These are phyloP conservation scores for Pseudocercospora crystallina DNA, from an alignment of 2,329 filamentous ascomycete genomes.

Conservation along the genomic window DNA sequence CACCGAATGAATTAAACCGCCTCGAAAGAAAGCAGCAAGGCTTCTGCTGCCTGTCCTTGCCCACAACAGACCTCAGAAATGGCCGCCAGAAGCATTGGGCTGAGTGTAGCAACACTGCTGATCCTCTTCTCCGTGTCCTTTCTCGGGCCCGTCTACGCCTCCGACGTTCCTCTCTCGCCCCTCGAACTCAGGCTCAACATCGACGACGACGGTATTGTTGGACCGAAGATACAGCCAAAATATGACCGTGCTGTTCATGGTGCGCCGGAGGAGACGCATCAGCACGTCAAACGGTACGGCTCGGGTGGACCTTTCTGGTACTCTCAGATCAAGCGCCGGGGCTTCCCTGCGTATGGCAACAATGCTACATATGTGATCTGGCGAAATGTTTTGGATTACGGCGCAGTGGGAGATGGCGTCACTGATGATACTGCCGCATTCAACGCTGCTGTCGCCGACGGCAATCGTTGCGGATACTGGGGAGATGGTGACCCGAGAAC, in stretches of 20 bases:
- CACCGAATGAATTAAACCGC: background rate
- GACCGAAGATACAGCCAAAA: background rate
- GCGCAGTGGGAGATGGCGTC: slow-evolving; percentile 57
- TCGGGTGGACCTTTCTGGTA: slow-evolving; percentile 40
- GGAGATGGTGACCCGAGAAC: slow-evolving; percentile 6
- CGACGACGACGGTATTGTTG: slow-evolving; percentile 7
- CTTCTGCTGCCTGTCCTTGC: background rate
- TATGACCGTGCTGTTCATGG: slow-evolving; percentile 3
- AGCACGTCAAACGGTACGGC: slow-evolving; percentile 31
- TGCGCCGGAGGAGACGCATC: slow-evolving; percentile 17
- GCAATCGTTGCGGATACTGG: slow-evolving; percentile 29
- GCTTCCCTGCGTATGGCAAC: slow-evolving; percentile 38
- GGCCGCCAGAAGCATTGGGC: slow-evolving; percentile 6
- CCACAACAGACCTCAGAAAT: background rate
- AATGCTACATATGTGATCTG: slow-evolving; percentile 45
- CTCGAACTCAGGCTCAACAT: slow-evolving; percentile 20
- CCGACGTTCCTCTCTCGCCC: slow-evolving; percentile 17
- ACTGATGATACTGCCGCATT: slow-evolving; percentile 76
- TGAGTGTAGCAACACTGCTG: slow-evolving; percentile 10
- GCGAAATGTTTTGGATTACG: slow-evolving; percentile 49
- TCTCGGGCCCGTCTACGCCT: slow-evolving; percentile 9
- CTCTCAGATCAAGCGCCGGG: slow-evolving; percentile 43
- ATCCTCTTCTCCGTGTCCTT: slow-evolving; percentile 12
- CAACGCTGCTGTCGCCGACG: slow-evolving; percentile 34
- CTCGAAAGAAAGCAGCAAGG: background rate